Evolutionary conservation across 768 basidiomycete genomes (phyloP).

Genomic region (Lyophyllum atratum): DNA sequence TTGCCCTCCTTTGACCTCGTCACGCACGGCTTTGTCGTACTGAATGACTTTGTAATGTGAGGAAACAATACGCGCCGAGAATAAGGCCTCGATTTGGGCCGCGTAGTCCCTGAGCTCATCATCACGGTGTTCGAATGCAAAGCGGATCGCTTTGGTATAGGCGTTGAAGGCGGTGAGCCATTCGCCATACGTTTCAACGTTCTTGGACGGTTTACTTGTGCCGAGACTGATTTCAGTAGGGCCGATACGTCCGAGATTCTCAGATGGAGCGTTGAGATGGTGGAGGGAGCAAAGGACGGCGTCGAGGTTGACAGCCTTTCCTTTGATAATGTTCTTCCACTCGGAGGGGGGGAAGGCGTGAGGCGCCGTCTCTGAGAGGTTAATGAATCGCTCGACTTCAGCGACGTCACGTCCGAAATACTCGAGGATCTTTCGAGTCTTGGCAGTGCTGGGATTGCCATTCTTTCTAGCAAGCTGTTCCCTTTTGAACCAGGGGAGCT

Average conservation of each 20-base stretch:
- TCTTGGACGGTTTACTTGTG: neutral
- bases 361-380: neutral
- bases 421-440: neutral
- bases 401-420: neutral
- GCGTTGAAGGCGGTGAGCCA: neutral
- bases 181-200: neutral
- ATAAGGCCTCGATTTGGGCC: constrained; percentile 23
- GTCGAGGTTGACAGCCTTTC: neutral
- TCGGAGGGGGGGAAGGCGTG: neutral
- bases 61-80: constrained; percentile 10
- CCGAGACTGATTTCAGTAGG: constrained; percentile 11
- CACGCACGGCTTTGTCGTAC: constrained; percentile 31
- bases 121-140: constrained; percentile 22
- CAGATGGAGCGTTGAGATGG: constrained; percentile 14
- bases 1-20: constrained; percentile 18
- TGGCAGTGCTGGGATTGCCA: neutral
- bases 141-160: constrained; percentile 13
- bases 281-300: constrained; percentile 9
- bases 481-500: neutral
- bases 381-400: neutral
- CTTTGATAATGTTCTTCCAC: constrained; percentile 5
- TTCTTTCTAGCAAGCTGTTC: neutral
- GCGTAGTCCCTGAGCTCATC: constrained; percentile 25
- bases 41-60: constrained; percentile 25
- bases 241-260: constrained; percentile 15